Evolutionary conservation across 108 stramenopile genomes (phyloP).

Genomic region (Aureococcus anophagefferens): DNA sequence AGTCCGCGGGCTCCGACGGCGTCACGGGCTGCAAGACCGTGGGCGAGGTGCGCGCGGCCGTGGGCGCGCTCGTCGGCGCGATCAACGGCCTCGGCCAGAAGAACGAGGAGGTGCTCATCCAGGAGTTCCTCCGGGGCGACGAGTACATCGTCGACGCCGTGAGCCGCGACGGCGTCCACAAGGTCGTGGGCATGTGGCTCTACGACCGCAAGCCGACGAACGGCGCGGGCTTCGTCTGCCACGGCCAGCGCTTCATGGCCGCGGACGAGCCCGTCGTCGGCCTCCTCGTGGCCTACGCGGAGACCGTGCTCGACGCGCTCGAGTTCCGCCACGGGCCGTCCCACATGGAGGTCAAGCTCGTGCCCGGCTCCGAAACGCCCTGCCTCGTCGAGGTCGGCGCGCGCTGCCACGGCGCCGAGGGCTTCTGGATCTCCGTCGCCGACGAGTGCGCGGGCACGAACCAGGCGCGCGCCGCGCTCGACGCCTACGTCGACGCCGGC

Average conservation of each 20-base stretch:
- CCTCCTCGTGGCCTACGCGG: constrained; percentile 19
- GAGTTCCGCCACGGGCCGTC: constrained; percentile 43
- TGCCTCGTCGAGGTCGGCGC: no score
- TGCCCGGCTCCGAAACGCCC: no score
- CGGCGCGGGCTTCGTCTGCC: constrained; percentile 60
- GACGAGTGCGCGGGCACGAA: constrained; percentile 47
- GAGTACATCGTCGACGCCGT: constrained; percentile 53
- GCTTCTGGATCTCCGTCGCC: no score
- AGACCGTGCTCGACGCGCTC: constrained; percentile 20
- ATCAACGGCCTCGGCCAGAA: constrained; percentile 58
- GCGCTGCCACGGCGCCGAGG: no score
- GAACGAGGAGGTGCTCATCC: constrained; percentile 40
- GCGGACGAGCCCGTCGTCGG: not conserved
- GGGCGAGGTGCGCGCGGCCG: constrained; percentile 79
- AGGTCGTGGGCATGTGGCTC: constrained; percentile 64
- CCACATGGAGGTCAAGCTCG: constrained; percentile 66
- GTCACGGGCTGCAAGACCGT: constrained; percentile 77
- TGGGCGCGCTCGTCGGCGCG: constrained; percentile 65
- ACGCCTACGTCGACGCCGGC: constrained; percentile 59
- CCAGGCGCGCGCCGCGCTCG: constrained; percentile 73
- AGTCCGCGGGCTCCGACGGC: constrained; percentile 82
- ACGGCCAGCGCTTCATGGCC: constrained; percentile 23
- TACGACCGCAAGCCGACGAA: constrained; percentile 76
- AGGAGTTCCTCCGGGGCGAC: constrained; percentile 42
- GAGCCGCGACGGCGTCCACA: constrained; percentile 58